phyloP scores from a whole-genome alignment of 306 rosid species.

The Inga laurina region DNA sequence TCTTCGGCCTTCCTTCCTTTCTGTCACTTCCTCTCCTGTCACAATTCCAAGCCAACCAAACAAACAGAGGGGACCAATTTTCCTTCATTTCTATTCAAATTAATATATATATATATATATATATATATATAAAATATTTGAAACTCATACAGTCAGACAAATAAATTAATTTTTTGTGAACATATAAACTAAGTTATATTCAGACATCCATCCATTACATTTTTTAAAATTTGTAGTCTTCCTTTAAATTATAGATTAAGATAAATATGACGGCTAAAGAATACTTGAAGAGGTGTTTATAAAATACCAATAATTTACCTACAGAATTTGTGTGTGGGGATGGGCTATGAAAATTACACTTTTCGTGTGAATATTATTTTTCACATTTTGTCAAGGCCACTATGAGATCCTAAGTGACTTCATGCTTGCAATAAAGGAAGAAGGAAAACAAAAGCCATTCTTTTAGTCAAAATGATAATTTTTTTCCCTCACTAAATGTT shows the following conservation, averaged over 20 bases:
- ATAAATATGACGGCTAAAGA: too few relatives aligned
- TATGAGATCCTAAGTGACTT: neutral
- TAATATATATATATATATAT: too few relatives aligned
- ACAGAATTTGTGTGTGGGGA: neutral
- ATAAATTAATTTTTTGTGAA: too few relatives aligned
- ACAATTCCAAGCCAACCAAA: neutral
- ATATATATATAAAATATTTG: too few relatives aligned
- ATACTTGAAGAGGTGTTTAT: neutral
- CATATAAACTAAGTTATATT: too few relatives aligned
- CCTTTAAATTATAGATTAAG: too few relatives aligned
- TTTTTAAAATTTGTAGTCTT: neutral
- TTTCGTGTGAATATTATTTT: neutral
- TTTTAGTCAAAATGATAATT: neutral
- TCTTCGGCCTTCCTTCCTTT: conserved; percentile 14
- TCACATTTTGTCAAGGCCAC: neutral
- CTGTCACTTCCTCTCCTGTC: neutral
- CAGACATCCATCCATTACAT: too few relatives aligned
- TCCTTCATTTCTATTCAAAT: neutral
- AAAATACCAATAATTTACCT: too few relatives aligned
- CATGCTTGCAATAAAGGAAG: neutral
- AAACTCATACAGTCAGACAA: too few relatives aligned
- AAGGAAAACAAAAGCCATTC: neutral
- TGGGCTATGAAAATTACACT: neutral
- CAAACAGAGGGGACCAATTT: neutral
- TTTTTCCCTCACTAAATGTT: neutral